Base-by-base conservation (phyloP, 192 early-diverging fungal species). In the Entomortierella beljakovae region DNA sequence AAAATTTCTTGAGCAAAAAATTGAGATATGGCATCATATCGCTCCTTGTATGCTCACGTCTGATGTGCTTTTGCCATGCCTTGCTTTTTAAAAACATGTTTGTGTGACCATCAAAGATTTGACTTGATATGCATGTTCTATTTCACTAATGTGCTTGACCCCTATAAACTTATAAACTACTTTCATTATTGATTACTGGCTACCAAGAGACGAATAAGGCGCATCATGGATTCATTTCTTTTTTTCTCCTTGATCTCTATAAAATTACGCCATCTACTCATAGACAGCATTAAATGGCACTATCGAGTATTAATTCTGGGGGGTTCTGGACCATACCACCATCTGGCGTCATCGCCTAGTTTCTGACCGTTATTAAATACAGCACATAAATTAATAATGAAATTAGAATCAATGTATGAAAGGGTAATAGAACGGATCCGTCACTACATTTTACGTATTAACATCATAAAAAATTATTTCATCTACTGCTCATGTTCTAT, bases 11-110 rank as follows among this genome's bases (percentile, higher is more conserved):
- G 6, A 15, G 33, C 11, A 29, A 52, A 54, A 42, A 20, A 25
- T 13, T 38, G 66, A 77, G 74, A 77, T 69, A 69, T 77, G 74
- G 74, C 66, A 69, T 69, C 74, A 77, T 77, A 66, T 74, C 71
- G 64, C 71, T 67, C 64, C 49, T 35, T 16, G 43, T 57, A 42
- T 38, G 29, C 42, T 16, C 16, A 50, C 32, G 33, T 23, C 16
- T 31, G 38, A 25, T 58, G 20, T 56, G 49, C 57, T 49, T 35
- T 43, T 55, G 37, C 40, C 28, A 18, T 52, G 23, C 54, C 13
- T 5, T 16, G n/a, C n/a, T n/a, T n/a, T n/a, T n/a, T n/a, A n/a
- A n/a, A n/a, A n/a, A n/a, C n/a, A 15, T 20, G 43, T 46, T 46
- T 46, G 43, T 46, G 43, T 15, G 43, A 46, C 43, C 43, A 46